A percentile compares a stretch with the other conserved stretches of the same genome.
These are phyloP conservation scores for Tulasnella sp. DNA, from an alignment of 768 basidiomycete genomes.

Conservation along the genomic window DNA sequence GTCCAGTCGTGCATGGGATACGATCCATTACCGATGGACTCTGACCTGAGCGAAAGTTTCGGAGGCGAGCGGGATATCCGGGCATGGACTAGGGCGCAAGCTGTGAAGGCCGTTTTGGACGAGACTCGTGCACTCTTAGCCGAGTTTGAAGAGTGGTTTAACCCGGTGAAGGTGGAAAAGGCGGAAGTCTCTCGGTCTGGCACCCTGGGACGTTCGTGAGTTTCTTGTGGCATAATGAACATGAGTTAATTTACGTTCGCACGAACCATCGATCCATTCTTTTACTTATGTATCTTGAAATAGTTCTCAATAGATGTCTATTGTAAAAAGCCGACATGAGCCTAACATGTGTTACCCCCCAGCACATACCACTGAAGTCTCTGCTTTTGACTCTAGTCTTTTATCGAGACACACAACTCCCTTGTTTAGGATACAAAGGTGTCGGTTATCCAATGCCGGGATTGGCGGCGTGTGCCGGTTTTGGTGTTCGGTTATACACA, in stretches of 20 bases:
- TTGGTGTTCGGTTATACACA: not conserved
- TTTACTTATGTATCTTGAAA: not conserved
- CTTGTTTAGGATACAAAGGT: too few species aligned
- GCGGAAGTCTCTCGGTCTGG: not conserved
- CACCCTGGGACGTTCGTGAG: not conserved
- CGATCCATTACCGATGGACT: slow-evolving; percentile 56
- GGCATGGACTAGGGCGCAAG: slow-evolving; percentile 60
- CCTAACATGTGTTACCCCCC: too few species aligned
- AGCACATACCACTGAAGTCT: too few species aligned
- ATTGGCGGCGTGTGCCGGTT: not conserved
- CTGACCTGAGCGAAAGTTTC: not conserved
- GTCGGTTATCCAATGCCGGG: not conserved
- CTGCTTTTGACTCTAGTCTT: too few species aligned
- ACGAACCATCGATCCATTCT: not conserved
- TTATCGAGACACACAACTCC: too few species aligned
- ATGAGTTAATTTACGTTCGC: not conserved
- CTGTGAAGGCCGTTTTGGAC: slow-evolving; percentile 54
- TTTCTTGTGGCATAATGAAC: not conserved
- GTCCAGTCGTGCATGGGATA: slow-evolving; percentile 71
- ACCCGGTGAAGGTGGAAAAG: not conserved
- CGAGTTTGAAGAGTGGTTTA: slow-evolving; percentile 51
- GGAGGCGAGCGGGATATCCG: slow-evolving; percentile 35
- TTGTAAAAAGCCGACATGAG: not conserved
- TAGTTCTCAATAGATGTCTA: not conserved
- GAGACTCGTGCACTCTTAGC: slow-evolving; percentile 63